Percentiles rank a stretch among this genome's conserved stretches.
phyloP scores from a whole-genome alignment of 176 grass and related monocot genomes.

The Aegilops longissima region DNA sequence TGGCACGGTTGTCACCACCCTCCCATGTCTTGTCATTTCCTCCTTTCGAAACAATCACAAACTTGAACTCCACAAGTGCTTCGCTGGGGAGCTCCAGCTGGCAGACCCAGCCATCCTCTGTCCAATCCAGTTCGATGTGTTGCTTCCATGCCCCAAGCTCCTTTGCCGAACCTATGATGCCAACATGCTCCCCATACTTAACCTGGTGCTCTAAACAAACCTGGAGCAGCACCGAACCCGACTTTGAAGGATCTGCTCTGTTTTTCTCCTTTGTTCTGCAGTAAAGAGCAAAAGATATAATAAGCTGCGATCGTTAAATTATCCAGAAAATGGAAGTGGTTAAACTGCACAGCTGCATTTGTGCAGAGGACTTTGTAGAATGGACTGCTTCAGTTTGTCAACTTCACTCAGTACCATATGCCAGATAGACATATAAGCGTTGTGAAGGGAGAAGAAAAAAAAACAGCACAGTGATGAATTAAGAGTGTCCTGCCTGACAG shows the following conservation, averaged over 20 bases:
- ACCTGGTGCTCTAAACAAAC: slow-evolving; percentile 79
- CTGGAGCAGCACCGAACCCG: slow-evolving; percentile 39
- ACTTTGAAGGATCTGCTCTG: slow-evolving; percentile 10
- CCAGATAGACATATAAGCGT: not conserved
- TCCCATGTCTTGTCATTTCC: slow-evolving; percentile 73
- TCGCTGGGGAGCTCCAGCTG: slow-evolving; percentile 58
- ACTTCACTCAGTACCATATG: not conserved
- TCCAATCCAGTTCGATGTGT: slow-evolving; percentile 69
- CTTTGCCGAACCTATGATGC: slow-evolving; percentile 63
- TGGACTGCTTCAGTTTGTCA: not conserved
- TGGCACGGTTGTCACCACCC: slow-evolving; percentile 56
- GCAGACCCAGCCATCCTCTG: slow-evolving; percentile 68
- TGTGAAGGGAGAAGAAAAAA: not conserved
- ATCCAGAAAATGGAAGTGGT: slow-evolving; percentile 1
- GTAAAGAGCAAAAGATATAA: not conserved
- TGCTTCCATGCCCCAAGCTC: slow-evolving; percentile 81
- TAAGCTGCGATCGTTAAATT: not conserved
- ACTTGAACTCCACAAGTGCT: slow-evolving; percentile 67
- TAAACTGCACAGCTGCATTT: not conserved
- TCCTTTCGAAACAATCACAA: slow-evolving; percentile 62
- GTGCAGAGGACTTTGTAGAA: not conserved
- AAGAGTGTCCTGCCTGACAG: too few species aligned
- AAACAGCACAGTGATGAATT: not conserved
- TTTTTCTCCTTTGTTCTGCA: slow-evolving; percentile 57
- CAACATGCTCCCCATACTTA: slow-evolving; percentile 84